A percentile compares a stretch with the other conserved stretches of the same genome.
Evolutionary conservation across 768 basidiomycete genomes (phyloP).

Genomic region (Suillus hirtellus): DNA sequence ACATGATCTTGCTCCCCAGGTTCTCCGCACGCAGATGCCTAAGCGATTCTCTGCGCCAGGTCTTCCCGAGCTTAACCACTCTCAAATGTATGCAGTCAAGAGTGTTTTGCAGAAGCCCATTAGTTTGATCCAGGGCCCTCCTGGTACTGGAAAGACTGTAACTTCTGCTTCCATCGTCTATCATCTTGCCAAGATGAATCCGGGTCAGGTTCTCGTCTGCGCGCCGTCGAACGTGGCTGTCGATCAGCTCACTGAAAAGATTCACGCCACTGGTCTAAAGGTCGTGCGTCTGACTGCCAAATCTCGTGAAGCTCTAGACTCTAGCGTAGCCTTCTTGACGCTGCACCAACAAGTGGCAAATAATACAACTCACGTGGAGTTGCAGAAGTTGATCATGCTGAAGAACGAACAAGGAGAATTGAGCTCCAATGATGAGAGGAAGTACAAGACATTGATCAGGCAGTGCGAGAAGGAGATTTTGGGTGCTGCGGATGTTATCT

Average conservation of each 20-base stretch:
- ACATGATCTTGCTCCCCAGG: slow-evolving; percentile 95
- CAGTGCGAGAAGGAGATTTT: slow-evolving; percentile 98
- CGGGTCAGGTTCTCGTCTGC: slow-evolving; percentile 97
- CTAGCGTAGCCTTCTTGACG: slow-evolving; percentile 91
- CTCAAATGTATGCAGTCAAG: slow-evolving; percentile 99
- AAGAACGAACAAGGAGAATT: slow-evolving; percentile 98
- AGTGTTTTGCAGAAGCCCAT: slow-evolving; percentile 97
- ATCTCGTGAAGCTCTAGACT: slow-evolving; percentile 96
- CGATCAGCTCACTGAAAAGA: slow-evolving; percentile 98
- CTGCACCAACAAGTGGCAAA: slow-evolving; percentile 98
- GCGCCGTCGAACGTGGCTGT: slow-evolving; percentile 99
- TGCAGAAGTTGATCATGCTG: slow-evolving; percentile 97
- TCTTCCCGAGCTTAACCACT: slow-evolving; percentile 97
- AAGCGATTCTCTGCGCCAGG: slow-evolving; percentile 97
- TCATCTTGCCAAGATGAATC: slow-evolving; percentile 99
- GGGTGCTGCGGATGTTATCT: slow-evolving; percentile 94
- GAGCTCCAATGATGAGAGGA: slow-evolving; percentile 94
- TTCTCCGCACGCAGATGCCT: slow-evolving; percentile 89
- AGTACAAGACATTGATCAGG: slow-evolving; percentile 93
- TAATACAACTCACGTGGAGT: slow-evolving; percentile 91
- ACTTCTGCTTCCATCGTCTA: slow-evolving; percentile 99
- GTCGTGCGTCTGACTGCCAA: slow-evolving; percentile 98
- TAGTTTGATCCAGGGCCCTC: slow-evolving; percentile 96
- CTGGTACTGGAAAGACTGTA: slow-evolving; percentile 98
- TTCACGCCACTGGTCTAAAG: slow-evolving; percentile 97